Base-by-base conservation (phyloP, 108 stramenopile genomes). In the Epipyxis sp. region DNA sequence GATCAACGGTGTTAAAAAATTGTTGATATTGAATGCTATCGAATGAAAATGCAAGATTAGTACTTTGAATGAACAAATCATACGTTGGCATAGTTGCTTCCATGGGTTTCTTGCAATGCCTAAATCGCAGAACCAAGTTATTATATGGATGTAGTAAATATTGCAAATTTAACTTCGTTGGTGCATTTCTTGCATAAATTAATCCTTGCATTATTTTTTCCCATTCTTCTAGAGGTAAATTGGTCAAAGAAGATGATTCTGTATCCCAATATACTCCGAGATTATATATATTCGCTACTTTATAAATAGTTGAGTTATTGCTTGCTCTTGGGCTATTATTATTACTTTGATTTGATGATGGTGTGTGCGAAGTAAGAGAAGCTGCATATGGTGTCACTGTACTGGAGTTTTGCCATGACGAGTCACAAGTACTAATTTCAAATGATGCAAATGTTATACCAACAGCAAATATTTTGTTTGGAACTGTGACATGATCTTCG, bases 21-120 rank as follows among this genome's bases (percentile, higher is more conserved):
- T 74, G 71, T 32, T 74, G 25, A 32, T 30, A 74, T 39, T 74
- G 71, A 37, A n/a, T 13, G 27, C 71, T 46, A 42, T 74, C 71
- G 3, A 74, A 37, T 43, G 37, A 43, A 10, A 74, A 54, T 32
- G 10, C 42, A 39, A 39, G 3, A 74, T 74, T 42, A 6, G 16
- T 74, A 32, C 32, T 74, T 10, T 74, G 41, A 37, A 74, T 3
- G 16, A 6, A 39, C 37, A 57, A 37, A 13, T 39, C 71, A 74
- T 27, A 46, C 16, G 41, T 13, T 37, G 20, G 16, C 40, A 54
- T 27, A 13, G 46, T 13, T 6, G 13, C 46, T 20, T 50, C 46
- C 13, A 20, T 50, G 6, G 46, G 46, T 6, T 50, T 50, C 6
- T 6, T 6, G 46, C 46, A 20, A 74, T 74, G 44, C 40, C 3